phyloP scores from a whole-genome alignment of 441 rosid genomes.

The Bruguiera hainesii region DNA sequence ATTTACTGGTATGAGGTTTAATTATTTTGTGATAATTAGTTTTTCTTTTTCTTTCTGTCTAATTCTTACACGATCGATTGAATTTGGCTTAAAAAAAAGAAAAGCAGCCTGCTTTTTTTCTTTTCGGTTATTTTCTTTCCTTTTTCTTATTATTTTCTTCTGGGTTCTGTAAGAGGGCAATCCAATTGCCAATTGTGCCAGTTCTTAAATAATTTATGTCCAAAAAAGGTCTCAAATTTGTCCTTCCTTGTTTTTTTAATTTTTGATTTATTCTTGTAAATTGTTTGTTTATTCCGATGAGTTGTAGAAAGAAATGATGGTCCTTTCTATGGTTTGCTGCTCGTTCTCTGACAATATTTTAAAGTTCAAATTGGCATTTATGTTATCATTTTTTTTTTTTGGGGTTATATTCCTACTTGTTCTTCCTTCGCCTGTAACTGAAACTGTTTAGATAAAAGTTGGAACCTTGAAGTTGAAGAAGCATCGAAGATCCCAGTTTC shows the following conservation, averaged over 20 bases:
- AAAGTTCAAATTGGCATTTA: background rate
- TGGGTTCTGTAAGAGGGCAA: slow-evolving; percentile 7
- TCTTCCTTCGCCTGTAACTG: background rate
- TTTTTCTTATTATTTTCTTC: background rate
- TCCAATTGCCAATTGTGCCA: slow-evolving; percentile 17
- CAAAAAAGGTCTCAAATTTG: background rate
- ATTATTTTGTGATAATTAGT: slow-evolving; percentile 23
- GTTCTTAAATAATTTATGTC: slow-evolving; percentile 17
- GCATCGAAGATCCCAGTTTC: background rate
- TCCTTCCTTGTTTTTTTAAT: background rate
- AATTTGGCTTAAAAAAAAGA: slow-evolving; percentile 24
- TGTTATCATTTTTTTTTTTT: background rate
- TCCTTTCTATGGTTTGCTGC: background rate
- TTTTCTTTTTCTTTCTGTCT: background rate
- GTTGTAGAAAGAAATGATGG: background rate
- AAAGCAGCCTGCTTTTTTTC: slow-evolving; percentile 23
- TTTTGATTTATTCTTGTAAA: background rate
- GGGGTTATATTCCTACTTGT: background rate
- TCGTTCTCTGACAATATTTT: background rate
- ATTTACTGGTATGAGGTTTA: slow-evolving; percentile 33
- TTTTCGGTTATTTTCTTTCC: too few species aligned
- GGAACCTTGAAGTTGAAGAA: background rate
- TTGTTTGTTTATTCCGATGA: background rate
- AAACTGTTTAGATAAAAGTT: background rate
- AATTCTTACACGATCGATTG: slow-evolving; percentile 22